phyloP scores from a whole-genome alignment of 805 yeast species.

The Lipomyces kockii region DNA sequence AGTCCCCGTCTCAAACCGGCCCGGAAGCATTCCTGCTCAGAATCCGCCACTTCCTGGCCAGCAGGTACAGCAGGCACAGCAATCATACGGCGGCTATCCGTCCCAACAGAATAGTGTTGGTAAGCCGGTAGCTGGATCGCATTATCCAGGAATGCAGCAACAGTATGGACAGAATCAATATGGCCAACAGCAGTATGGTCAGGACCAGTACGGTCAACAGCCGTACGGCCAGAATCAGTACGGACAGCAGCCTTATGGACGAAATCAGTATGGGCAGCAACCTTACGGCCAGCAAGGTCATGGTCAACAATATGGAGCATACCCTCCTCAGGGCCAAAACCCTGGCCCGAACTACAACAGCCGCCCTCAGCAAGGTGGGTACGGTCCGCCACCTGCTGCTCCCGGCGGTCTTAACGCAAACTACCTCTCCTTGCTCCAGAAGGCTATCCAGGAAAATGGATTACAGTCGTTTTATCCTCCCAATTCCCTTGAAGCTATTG shows the following conservation, averaged over 20 bases:
- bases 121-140: not conserved
- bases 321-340: slow-evolving; percentile 15
- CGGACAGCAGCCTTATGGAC: slow-evolving; percentile 10
- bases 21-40: slow-evolving; percentile 17
- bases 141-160: slow-evolving; percentile 4
- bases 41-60: not conserved
- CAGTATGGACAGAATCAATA: slow-evolving; percentile 27
- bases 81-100: not conserved
- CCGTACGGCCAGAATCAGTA: slow-evolving; percentile 14
- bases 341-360: slow-evolving; percentile 4
- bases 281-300: slow-evolving; percentile 20
- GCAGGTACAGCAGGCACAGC: not conserved
- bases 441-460: slow-evolving; percentile 40
- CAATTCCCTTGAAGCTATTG: slow-evolving; percentile 41
- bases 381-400: slow-evolving; percentile 15
- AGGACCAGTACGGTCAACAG: slow-evolving; percentile 22
- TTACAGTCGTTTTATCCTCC: slow-evolving; percentile 43
- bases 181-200: slow-evolving; percentile 11
- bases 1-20: not conserved
- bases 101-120: not conserved
- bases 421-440: slow-evolving; percentile 35
- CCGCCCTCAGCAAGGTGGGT: not conserved
- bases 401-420: slow-evolving; percentile 16
- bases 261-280: slow-evolving; percentile 3
- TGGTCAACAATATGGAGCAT: slow-evolving; percentile 19